A percentile compares a stretch with the other conserved stretches of the same genome.
Evolutionary conservation across 257 asterid genomes (phyloP).

Genomic region (Penstemon barbatus): DNA sequence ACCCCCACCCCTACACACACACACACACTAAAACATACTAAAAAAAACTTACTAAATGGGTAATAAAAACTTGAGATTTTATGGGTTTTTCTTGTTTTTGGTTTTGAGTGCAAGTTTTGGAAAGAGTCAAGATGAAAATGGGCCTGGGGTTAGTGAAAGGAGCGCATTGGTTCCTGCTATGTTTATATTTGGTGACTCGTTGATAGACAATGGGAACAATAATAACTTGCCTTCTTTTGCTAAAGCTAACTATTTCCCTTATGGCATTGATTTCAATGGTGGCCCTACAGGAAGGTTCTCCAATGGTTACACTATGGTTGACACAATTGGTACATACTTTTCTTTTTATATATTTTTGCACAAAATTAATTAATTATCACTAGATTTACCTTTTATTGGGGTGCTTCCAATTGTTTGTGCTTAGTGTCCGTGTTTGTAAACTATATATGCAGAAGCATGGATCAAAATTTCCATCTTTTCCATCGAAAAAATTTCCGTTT

Average conservation of each 20-base stretch:
- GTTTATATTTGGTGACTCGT: conserved; percentile 87
- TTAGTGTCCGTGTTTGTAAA: no score
- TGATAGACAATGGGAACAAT: conserved; percentile 87
- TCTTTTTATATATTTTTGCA: background rate
- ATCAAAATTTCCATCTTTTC: no score
- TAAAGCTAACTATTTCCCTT: conserved; percentile 81
- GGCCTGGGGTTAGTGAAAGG: conserved; percentile 16
- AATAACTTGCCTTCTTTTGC: conserved; percentile 72
- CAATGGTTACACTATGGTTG: conserved; percentile 89
- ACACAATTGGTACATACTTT: conserved; percentile 47
- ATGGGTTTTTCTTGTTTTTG: conserved; percentile 25
- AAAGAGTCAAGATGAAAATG: conserved; percentile 37
- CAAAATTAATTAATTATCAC: no score
- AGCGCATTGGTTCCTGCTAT: conserved; percentile 64
- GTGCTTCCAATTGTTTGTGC: no score
- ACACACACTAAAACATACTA: background rate
- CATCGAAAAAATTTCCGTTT: no score
- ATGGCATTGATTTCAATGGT: conserved; percentile 81
- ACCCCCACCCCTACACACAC: conserved; percentile 13
- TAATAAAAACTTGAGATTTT: conserved; percentile 3
- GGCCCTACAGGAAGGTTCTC: conserved; percentile 88
- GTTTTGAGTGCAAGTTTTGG: conserved; percentile 26
- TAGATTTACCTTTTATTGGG: no score
- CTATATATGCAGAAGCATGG: no score
- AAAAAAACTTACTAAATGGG: conserved; percentile 7